Conservation (phyloP, 495 filamentous ascomycete species). For the Bombardia bombarda region DNA sequence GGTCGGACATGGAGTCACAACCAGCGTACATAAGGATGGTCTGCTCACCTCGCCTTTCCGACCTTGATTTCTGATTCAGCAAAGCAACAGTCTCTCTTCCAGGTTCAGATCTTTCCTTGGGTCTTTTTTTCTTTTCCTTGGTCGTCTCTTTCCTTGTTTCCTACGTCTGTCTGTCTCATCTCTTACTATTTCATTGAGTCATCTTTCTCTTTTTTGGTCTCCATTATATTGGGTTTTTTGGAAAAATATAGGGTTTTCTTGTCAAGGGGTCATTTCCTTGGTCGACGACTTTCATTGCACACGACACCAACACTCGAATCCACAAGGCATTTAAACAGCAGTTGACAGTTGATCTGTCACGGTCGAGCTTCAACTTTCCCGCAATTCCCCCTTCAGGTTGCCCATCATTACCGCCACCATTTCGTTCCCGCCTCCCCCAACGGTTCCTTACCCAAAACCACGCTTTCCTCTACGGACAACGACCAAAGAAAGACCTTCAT, state of each 20-base stretch:
- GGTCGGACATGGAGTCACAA: background rate
- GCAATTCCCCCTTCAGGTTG: constrained; percentile 4
- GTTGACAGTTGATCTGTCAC: constrained; percentile 26
- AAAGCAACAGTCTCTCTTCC: background rate
- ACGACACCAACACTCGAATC: constrained; percentile 4
- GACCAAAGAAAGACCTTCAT: constrained; percentile 18
- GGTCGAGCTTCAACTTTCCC: background rate
- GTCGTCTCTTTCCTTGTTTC: constrained; percentile 11
- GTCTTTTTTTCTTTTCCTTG: constrained; percentile 14
- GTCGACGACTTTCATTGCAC: constrained; percentile 12
- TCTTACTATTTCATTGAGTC: constrained; percentile 14
- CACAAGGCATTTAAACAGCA: background rate
- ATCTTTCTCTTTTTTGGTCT: constrained; percentile 7
- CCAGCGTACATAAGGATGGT: background rate
- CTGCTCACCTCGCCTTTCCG: background rate
- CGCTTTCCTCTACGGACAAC: constrained; percentile 21
- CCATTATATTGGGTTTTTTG: background rate
- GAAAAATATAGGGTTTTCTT: constrained; percentile 13
- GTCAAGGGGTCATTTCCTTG: constrained; percentile 13
- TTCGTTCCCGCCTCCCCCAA: constrained; percentile 21
- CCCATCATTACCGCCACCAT: constrained; percentile 19
- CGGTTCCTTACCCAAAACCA: constrained; percentile 18
- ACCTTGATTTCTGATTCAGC: background rate
- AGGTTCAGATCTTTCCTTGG: constrained; percentile 3
- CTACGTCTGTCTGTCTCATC: constrained; percentile 18